Evolutionary conservation across 768 basidiomycete genomes (phyloP).

Genomic region (Trametes meyenii): DNA sequence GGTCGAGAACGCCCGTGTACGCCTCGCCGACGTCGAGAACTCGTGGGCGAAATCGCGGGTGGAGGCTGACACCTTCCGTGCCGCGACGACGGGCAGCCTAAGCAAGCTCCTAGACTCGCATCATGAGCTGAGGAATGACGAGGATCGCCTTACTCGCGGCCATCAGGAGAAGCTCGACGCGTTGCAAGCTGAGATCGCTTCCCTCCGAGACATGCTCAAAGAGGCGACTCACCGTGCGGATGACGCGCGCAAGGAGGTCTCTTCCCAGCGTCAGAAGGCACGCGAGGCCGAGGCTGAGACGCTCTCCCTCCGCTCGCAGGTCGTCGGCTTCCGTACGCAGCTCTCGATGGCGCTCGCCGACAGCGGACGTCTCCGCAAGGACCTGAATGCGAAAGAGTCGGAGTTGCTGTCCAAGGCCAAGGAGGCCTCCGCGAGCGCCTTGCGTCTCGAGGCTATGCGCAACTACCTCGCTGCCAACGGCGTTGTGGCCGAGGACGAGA

Average conservation of each 20-base stretch:
- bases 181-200: constrained; percentile 75
- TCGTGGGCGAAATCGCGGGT: constrained; percentile 91
- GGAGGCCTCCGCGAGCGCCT: constrained; percentile 66
- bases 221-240: constrained; percentile 75
- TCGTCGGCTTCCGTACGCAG: constrained; percentile 73
- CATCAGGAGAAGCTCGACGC: constrained; percentile 84
- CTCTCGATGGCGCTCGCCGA: constrained; percentile 71
- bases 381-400: constrained; percentile 65
- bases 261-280: constrained; percentile 65
- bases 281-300: constrained; percentile 69
- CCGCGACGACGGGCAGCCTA: constrained; percentile 82
- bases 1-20: constrained; percentile 64
- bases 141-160: constrained; percentile 72
- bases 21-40: constrained; percentile 82
- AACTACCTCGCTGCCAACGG: constrained; percentile 90
- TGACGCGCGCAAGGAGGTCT: constrained; percentile 63
- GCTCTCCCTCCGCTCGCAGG: constrained; percentile 67
- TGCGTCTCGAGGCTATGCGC: constrained; percentile 79
- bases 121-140: constrained; percentile 81
- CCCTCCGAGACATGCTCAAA: constrained; percentile 78
- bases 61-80: constrained; percentile 89
- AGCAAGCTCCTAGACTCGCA: constrained; percentile 89
- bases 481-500: constrained; percentile 75
- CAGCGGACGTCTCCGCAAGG: constrained; percentile 68
- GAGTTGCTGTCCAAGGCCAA: constrained; percentile 65